Conservation (phyloP, 176 grass and related monocot genomes). For the Lolium perenne region DNA sequence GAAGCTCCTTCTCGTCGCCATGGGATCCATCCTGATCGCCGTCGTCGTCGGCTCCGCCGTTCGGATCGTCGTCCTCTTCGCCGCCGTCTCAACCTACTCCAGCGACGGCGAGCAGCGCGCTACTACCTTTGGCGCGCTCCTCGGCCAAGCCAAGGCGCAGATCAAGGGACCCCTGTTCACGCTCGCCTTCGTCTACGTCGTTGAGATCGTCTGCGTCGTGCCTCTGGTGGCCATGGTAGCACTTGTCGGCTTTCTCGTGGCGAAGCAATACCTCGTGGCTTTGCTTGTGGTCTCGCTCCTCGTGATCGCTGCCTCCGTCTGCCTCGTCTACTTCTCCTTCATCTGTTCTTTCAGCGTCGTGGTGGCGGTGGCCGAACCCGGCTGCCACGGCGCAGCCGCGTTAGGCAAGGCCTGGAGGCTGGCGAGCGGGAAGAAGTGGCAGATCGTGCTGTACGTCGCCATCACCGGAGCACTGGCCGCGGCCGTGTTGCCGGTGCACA, state of each 20-base stretch:
- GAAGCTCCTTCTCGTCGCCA: neutral
- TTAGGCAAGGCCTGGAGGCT: conserved; percentile 22
- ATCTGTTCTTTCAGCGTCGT: conserved; percentile 17
- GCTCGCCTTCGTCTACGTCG: conserved; percentile 23
- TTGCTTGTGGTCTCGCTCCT: neutral
- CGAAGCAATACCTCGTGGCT: neutral
- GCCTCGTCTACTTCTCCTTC: neutral
- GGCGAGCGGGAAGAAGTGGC: neutral
- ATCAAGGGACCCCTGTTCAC: conserved; percentile 32
- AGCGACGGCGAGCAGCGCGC: neutral
- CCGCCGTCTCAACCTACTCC: conserved; percentile 21
- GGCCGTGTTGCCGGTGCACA: neutral
- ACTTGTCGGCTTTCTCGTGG: neutral
- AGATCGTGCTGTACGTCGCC: neutral
- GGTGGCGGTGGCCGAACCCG: conserved; percentile 31
- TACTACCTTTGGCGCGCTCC: neutral
- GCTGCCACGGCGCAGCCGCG: conserved; percentile 21
- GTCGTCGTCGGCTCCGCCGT: neutral
- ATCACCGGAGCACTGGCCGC: neutral
- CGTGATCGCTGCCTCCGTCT: neutral
- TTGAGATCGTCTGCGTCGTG: neutral
- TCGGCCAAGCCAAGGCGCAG: neutral
- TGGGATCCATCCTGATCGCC: neutral
- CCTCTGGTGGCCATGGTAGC: neutral
- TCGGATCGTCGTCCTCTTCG: conserved; percentile 12